Evolutionary conservation across 768 basidiomycete genomes (phyloP), one percentile per base, ranked within the genome.

Genomic region (Gyrodon lividus): DNA sequence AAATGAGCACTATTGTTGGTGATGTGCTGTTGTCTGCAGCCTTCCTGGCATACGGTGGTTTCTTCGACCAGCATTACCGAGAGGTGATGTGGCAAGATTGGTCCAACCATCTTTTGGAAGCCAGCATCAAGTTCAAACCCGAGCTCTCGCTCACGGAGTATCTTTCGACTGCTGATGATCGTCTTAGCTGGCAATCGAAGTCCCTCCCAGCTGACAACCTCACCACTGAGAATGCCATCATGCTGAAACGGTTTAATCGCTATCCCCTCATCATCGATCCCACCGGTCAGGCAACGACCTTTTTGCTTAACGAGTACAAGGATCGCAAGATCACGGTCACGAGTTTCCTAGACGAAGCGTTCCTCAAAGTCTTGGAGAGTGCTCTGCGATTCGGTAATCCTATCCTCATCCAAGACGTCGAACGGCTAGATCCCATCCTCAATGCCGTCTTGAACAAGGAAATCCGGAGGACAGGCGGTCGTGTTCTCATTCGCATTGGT

Each of bases 331-430:
- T 99, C 64, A 92, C 94, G 1, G 89, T 97, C 50, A 99, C 97
- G 2, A 98, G 95, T 66, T 99, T 98, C 87, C 75, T 98, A 55
- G 96, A 99, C 63, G 95, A 97, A 66, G 90, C 96, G 0, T 98
- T 99, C 87, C 80, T 98, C 62, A 99, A 99, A 72, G 94, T 97
- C 39, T 74, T 99, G 59, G 97, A 99, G 72, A 95, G 92, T 59
- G 96, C 97, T n/a, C 80, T 99, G 51, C 94, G 97, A 39, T 99
- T 99, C 67, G 97, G 97, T 24, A 98, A 97, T 59, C 94, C 97
- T 0, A 77, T 99, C 9, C 82, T 99, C 44, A 98, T 99, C 54
- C 94, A 98, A 67, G 96, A 99, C 57, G 97, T 98, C 38, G 97
- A 98, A 66, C 90, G 93, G 61, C 82, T 98, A 19, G 97, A 99